Percentiles rank a stretch among this genome's conserved stretches.
Evolutionary conservation across 495 filamentous ascomycete species (phyloP).

Genomic region (Penicillium taxi): DNA sequence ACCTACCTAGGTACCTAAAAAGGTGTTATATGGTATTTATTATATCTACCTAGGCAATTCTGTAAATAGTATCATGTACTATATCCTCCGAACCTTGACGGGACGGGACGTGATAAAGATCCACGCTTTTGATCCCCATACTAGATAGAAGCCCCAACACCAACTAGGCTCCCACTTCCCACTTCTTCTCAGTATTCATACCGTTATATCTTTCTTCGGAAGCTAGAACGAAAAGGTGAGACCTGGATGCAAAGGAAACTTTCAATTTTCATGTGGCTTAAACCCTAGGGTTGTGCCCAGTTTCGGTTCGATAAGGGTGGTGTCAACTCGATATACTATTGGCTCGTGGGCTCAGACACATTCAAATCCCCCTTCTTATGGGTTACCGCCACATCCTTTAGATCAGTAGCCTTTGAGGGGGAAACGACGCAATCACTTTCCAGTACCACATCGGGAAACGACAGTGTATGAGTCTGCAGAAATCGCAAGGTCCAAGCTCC

Average conservation of each 20-base stretch:
- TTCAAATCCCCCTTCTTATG: constrained; percentile 17
- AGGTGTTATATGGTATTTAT: too few relatives aligned
- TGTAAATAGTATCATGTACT: too few relatives aligned
- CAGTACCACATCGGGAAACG: constrained; percentile 6
- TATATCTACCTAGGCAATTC: too few relatives aligned
- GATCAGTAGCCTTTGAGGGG: constrained; percentile 3
- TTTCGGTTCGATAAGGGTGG: constrained; percentile 13
- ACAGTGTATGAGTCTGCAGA: constrained; percentile 4
- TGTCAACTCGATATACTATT: constrained; percentile 6
- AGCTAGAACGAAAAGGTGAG: too few relatives aligned
- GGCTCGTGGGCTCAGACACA: constrained; percentile 19
- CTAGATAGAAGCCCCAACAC: not conserved
- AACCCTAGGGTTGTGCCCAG: constrained; percentile 16
- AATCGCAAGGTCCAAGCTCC: constrained; percentile 23
- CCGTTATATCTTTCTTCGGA: too few relatives aligned
- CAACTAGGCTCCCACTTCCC: not conserved
- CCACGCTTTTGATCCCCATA: constrained; percentile 15
- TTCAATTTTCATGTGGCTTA: constrained; percentile 16
- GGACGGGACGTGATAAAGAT: constrained; percentile 33
- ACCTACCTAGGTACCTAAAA: too few relatives aligned
- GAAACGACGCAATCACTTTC: too few relatives aligned
- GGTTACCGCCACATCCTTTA: constrained; percentile 18
- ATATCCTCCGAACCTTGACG: constrained; percentile 42
- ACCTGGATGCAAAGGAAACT: too few relatives aligned
- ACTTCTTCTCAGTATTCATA: too few relatives aligned